Percentiles rank a stretch among this genome's conserved stretches.
Evolutionary conservation across 169 alveolate genomes (phyloP).

Genomic region (Miamiensis avidus): DNA sequence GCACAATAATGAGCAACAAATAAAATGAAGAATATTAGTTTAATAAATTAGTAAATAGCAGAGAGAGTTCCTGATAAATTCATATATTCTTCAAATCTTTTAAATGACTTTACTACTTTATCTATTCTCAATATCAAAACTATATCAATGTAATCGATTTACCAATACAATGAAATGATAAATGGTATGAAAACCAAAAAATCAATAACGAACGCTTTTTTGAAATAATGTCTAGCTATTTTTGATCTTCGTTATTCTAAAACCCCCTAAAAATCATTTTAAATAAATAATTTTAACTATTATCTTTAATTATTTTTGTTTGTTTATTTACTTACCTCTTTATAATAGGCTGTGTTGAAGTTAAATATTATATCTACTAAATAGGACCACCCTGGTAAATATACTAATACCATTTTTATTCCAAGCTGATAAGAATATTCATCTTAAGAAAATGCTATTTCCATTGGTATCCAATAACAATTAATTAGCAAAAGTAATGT

Average conservation of each 20-base stretch:
- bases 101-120: background rate
- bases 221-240: no score
- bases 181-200: background rate
- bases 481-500: background rate
- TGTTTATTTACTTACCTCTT: background rate
- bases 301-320: no score
- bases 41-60: background rate
- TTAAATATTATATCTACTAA: slow-evolving; percentile 13
- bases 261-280: background rate
- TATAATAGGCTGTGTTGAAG: slow-evolving; percentile 12
- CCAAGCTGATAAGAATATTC: background rate
- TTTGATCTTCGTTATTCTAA: background rate
- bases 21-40: no score
- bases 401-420: background rate
- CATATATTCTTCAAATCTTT: background rate
- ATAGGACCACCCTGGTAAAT: slow-evolving; percentile 7
- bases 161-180: background rate
- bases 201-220: background rate
- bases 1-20: background rate
- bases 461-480: slow-evolving; percentile 10
- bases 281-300: background rate
- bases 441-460: slow-evolving; percentile 6
- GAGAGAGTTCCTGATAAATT: background rate
- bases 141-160: background rate
- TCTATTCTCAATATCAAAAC: background rate